A percentile compares a stretch with the other conserved stretches of the same genome.
Conservation (phyloP, 2,329 filamentous ascomycete species). For the Penicillium crustosum region DNA sequence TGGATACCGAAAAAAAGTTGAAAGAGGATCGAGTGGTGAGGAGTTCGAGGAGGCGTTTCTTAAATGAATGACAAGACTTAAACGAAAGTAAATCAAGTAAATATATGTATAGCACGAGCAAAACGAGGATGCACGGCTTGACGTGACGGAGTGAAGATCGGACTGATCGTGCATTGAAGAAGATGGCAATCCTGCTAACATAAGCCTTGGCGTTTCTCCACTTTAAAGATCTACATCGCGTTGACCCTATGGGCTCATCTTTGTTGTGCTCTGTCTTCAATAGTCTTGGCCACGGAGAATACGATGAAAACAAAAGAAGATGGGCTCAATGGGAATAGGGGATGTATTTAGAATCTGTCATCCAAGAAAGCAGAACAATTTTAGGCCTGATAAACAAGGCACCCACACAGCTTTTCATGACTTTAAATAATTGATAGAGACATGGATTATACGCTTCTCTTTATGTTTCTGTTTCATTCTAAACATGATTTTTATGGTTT, state of each 20-base stretch:
- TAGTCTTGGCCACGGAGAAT: not conserved
- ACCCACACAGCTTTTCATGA: not conserved
- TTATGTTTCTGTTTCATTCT: not conserved
- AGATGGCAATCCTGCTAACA: conserved; percentile 18
- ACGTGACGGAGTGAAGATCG: conserved; percentile 15
- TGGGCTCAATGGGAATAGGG: not conserved
- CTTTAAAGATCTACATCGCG: not conserved
- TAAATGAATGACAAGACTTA: not conserved
- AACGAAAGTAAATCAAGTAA: not conserved
- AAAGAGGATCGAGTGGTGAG: not conserved
- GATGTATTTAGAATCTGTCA: no score
- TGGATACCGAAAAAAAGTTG: not conserved
- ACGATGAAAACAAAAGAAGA: not conserved
- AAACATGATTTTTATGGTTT: not conserved
- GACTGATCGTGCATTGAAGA: conserved; percentile 19
- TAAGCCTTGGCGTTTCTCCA: conserved; percentile 27
- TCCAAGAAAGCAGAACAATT: not conserved
- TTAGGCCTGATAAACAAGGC: not conserved
- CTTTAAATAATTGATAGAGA: not conserved
- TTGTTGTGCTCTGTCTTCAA: not conserved
- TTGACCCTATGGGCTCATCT: not conserved
- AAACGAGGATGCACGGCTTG: conserved; percentile 12
- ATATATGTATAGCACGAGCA: conserved; percentile 2
- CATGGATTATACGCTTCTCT: not conserved
- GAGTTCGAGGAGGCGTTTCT: not conserved